Conservation (phyloP, 805 yeast genomes). For the Zygotorulaspora sp. region DNA sequence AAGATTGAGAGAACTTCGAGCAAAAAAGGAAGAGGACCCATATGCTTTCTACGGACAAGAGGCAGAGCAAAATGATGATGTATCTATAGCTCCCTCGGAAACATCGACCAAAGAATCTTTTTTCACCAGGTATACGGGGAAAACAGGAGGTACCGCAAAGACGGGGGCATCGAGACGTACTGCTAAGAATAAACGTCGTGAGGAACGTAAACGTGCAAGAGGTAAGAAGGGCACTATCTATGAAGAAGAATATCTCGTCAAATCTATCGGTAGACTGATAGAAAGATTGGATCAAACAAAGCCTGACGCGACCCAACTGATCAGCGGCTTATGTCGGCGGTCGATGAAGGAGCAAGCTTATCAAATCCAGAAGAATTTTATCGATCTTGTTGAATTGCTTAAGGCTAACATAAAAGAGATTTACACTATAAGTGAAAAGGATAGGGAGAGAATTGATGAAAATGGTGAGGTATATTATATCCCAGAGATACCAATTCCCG, state of each 20-base stretch:
- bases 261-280: conserved; percentile 79
- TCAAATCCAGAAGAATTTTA: conserved; percentile 66
- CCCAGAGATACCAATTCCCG: conserved; percentile 72
- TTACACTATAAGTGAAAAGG: conserved; percentile 74
- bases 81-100: conserved; percentile 91
- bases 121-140: conserved; percentile 94
- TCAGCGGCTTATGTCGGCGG: conserved; percentile 74
- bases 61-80: conserved; percentile 83
- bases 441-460: conserved; percentile 84
- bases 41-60: conserved; percentile 74
- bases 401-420: conserved; percentile 67
- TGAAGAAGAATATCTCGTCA: conserved; percentile 91
- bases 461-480: conserved; percentile 76
- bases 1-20: conserved; percentile 78
- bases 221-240: conserved; percentile 97
- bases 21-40: conserved; percentile 80
- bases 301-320: conserved; percentile 66
- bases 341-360: conserved; percentile 72
- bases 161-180: conserved; percentile 95
- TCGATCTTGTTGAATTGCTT: conserved; percentile 51
- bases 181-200: conserved; percentile 86
- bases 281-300: conserved; percentile 74
- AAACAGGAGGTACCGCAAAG: conserved; percentile 91
- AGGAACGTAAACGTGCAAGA: conserved; percentile 91
- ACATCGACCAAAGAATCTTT: conserved; percentile 89